Evolutionary conservation across 108 stramenopile species (phyloP), one percentile per base, ranked within the genome.

Genomic region (Poteriospumella lacustris): DNA sequence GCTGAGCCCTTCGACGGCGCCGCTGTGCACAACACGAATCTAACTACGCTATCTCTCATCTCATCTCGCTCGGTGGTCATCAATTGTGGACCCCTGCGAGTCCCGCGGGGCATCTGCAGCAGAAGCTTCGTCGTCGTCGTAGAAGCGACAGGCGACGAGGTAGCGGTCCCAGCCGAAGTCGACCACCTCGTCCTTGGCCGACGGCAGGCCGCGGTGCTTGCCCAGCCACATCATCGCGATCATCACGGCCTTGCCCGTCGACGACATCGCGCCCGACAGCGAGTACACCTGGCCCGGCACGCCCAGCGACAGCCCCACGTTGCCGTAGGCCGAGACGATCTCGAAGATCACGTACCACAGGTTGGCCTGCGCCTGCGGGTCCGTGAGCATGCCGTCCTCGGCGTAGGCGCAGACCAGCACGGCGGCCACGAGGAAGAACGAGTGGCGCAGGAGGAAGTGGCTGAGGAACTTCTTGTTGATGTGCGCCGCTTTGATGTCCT

Each of bases 261-360:
- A 2, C 38, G 40, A 42, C 5, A 70, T 24, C 19, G 69, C 69
- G n/a, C 69, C 42, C 19, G 24, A 42, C 12, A 40, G 39, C 3
- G 69, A 40, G 42, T 70, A 70, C 3, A 19, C n/a, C 9, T 70
- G 2, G n/a, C 42, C 69, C n/a, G 69, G 69, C 34, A 34, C 9
- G 1, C 78, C 78, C 60, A 78, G n/a, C 1, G 34, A 39, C 0
- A 78, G 29, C 2, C 78, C 78, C 1, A 78, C 67, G 42, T 78
- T 78, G 0, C 78, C 78, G 39, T 67, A 78, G 34, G 60, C 62
- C 9, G 60, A 67, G 33, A 78, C 68, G 15, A 64, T 52, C 78
- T 78, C 78, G 42, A 78, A 78, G n/a, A 78, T 28, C 19, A 64
- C 39, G 67, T 67, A 43, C 41, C 39, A 78, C 39, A 0, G 58